A percentile compares a stretch with the other conserved stretches of the same genome.
These are phyloP conservation scores for Scutellaria minor DNA, from an alignment of 257 asterid genomes.

Conservation along the genomic window DNA sequence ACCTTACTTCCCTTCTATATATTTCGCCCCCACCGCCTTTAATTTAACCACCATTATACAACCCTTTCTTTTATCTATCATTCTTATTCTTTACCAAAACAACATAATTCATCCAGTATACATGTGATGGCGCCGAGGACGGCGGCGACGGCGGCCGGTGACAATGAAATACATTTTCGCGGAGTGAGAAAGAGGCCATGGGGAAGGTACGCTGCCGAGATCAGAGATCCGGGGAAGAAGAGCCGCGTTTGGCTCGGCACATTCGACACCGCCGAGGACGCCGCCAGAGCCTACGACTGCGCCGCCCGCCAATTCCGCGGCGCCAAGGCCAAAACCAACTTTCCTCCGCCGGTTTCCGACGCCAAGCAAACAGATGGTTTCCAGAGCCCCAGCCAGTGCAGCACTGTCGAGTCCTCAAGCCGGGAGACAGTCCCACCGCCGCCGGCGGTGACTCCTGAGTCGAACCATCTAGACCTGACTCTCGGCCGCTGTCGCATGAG, in stretches of 20 bases:
- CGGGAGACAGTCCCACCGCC: slow-evolving; percentile 35
- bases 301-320: slow-evolving; percentile 72
- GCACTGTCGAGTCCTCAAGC: slow-evolving; percentile 54
- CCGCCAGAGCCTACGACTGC: slow-evolving; percentile 63
- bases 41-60: no score
- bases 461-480: slow-evolving; percentile 38
- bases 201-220: slow-evolving; percentile 73
- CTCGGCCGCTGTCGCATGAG: slow-evolving; percentile 38
- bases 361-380: background rate
- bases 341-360: slow-evolving; percentile 38
- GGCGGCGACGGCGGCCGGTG: slow-evolving; percentile 25
- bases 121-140: slow-evolving; percentile 43
- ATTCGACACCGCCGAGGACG: slow-evolving; percentile 69
- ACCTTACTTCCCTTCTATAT: slow-evolving; percentile 28
- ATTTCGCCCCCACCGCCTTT: background rate
- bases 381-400: slow-evolving; percentile 55
- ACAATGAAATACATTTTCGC: slow-evolving; percentile 43
- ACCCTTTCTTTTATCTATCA: background rate
- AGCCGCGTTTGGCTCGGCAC: slow-evolving; percentile 73
- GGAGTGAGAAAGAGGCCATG: slow-evolving; percentile 69
- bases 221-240: slow-evolving; percentile 61
- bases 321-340: slow-evolving; percentile 61
- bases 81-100: background rate
- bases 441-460: slow-evolving; percentile 30
- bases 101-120: background rate